Percentiles rank a stretch among this genome's conserved stretches.
These are phyloP conservation scores for Fusarium burgessii DNA, from an alignment of 2,329 filamentous ascomycete genomes.

Conservation along the genomic window DNA sequence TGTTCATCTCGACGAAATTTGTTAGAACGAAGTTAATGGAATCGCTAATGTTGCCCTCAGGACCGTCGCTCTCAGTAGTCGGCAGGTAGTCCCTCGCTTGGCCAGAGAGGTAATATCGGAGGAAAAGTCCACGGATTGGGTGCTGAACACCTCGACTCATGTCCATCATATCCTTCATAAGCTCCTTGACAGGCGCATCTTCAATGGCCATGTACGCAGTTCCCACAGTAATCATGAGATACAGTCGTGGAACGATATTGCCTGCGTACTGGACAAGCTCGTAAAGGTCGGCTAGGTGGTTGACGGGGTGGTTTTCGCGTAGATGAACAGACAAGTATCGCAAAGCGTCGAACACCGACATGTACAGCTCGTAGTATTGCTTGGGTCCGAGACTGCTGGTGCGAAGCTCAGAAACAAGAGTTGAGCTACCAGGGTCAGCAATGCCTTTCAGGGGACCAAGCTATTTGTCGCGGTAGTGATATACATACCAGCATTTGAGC, in stretches of 20 bases:
- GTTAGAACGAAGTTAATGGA: slow-evolving; percentile 98
- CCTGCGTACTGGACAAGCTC: slow-evolving; percentile 98
- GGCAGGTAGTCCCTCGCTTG: slow-evolving; percentile 93
- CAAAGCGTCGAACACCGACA: slow-evolving; percentile 98
- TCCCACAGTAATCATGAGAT: slow-evolving; percentile 99
- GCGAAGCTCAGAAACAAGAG: slow-evolving; percentile 96
- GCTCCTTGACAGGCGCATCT: slow-evolving; percentile 98
- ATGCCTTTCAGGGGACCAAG: slow-evolving; percentile 24
- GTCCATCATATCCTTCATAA: slow-evolving; percentile 99
- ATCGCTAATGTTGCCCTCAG: slow-evolving; percentile 95
- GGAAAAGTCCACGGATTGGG: slow-evolving; percentile 92
- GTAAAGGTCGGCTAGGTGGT: slow-evolving; percentile 97
- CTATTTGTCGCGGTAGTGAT: neutral
- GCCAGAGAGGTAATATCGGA: slow-evolving; percentile 95
- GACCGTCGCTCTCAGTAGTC: slow-evolving; percentile 84
- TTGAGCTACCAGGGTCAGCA: slow-evolving; percentile 73
- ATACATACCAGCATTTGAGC: slow-evolving; percentile 94
- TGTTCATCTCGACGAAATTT: slow-evolving; percentile 99
- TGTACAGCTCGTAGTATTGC: slow-evolving; percentile 99
- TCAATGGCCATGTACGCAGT: slow-evolving; percentile 99
- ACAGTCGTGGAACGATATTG: slow-evolving; percentile 95
- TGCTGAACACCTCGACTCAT: slow-evolving; percentile 99
- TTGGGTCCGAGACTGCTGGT: slow-evolving; percentile 98
- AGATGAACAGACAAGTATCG: slow-evolving; percentile 97
- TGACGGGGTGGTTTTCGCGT: slow-evolving; percentile 95